Conservation (phyloP, 2,329 filamentous ascomycete species). For the Microdochium bolleyi region DNA sequence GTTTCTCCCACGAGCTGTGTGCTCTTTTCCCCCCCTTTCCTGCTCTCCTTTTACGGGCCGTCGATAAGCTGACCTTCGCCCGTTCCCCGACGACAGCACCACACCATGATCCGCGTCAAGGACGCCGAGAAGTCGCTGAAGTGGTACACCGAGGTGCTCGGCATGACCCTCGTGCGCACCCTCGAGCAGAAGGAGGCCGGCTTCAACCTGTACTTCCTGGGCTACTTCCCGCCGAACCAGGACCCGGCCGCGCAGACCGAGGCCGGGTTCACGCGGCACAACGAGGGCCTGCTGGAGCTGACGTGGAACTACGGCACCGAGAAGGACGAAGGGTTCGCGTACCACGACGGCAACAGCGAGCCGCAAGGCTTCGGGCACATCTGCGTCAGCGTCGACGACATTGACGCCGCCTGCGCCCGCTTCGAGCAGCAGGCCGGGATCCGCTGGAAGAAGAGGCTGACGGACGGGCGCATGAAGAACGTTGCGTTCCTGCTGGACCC, state of each 20-base stretch:
- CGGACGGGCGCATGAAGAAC: constrained; percentile 87
- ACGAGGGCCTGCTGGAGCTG: constrained; percentile 82
- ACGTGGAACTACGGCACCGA: constrained; percentile 83
- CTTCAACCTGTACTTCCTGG: constrained; percentile 92
- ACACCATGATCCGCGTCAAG: constrained; percentile 95
- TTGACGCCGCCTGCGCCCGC: constrained; percentile 79
- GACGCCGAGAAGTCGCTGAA: constrained; percentile 64
- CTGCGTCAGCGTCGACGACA: constrained; percentile 77
- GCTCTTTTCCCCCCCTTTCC: not conserved
- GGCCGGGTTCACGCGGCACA: constrained; percentile 50
- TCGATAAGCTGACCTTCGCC: not conserved
- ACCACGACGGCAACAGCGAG: constrained; percentile 87
- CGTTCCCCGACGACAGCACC: constrained; percentile 47
- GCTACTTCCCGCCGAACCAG: constrained; percentile 50
- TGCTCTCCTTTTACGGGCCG: not conserved
- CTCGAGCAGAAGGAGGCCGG: constrained; percentile 59
- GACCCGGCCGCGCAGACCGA: constrained; percentile 37
- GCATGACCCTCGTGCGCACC: constrained; percentile 76
- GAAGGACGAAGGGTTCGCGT: constrained; percentile 74
- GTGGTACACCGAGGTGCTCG: constrained; percentile 80
- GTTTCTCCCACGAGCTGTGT: constrained; percentile 4
- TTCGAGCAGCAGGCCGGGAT: constrained; percentile 70
- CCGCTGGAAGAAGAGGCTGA: constrained; percentile 91
- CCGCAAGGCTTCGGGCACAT: constrained; percentile 95
- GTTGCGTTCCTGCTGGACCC: constrained; percentile 88